These are phyloP conservation scores for Prasinococcaceae sp. DNA, from an alignment of 139 green algal genomes.

Conservation along the genomic window DNA sequence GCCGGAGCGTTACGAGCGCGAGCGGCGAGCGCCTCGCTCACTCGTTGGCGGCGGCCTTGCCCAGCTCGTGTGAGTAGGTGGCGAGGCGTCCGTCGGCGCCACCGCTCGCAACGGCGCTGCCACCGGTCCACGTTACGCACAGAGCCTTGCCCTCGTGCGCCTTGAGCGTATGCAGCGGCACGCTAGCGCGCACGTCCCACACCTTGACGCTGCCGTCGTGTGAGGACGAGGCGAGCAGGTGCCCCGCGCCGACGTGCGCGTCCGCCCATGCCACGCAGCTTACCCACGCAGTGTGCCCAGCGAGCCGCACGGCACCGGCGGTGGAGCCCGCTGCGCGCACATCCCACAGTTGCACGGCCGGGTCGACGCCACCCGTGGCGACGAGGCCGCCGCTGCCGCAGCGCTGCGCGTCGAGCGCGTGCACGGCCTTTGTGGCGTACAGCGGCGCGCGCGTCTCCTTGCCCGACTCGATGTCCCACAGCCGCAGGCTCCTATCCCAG, in stretches of 20 bases:
- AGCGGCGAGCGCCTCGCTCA: too few species aligned
- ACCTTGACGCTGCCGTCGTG: constrained; percentile 40
- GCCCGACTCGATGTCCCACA: constrained; percentile 46
- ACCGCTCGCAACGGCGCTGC: background rate
- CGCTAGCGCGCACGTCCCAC: constrained; percentile 38
- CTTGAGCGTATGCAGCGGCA: constrained; percentile 42
- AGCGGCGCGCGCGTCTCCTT: constrained; percentile 38
- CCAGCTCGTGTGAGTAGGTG: too few species aligned
- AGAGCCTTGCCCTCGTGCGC: constrained; percentile 34
- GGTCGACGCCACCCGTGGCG: constrained; percentile 55
- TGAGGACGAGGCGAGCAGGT: constrained; percentile 44
- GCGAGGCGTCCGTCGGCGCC: constrained; percentile 9
- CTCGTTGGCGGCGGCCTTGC: too few species aligned
- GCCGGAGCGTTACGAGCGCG: too few species aligned
- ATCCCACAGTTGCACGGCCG: constrained; percentile 63
- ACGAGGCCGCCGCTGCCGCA: constrained; percentile 35
- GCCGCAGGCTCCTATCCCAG: constrained; percentile 63
- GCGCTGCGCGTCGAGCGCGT: constrained; percentile 18
- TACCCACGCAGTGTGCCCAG: constrained; percentile 28
- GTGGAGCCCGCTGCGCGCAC: constrained; percentile 7
- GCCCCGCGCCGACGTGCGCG: constrained; percentile 19
- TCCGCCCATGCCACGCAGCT: constrained; percentile 44
- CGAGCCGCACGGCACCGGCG: background rate
- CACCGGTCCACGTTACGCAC: background rate
- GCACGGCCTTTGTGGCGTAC: constrained; percentile 52